Percentiles rank a stretch among this genome's conserved stretches.
phyloP scores from a whole-genome alignment of 106 monocot genomes.

The Dioscorea alata region DNA sequence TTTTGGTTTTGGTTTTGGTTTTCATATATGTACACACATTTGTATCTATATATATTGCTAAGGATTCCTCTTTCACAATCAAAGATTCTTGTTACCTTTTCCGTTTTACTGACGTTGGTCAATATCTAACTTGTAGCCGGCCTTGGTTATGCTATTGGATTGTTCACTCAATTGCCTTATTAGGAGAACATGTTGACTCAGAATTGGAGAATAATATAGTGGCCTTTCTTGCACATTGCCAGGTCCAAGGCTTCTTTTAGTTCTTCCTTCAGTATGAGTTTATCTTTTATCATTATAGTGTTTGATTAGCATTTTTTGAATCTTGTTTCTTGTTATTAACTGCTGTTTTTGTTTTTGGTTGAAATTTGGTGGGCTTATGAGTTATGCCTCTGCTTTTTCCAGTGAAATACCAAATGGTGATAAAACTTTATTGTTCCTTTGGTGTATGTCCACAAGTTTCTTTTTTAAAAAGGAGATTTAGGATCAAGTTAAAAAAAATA shows the following conservation, averaged over 20 bases:
- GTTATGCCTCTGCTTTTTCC: too few relatives aligned
- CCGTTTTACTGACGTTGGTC: neutral
- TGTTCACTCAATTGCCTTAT: constrained; percentile 68
- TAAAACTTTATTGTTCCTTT: too few relatives aligned
- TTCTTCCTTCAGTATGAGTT: neutral
- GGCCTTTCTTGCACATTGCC: constrained; percentile 78
- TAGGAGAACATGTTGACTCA: constrained; percentile 59
- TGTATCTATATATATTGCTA: neutral
- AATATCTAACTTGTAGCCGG: constrained; percentile 41
- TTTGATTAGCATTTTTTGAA: neutral
- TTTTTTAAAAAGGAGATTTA: too few relatives aligned
- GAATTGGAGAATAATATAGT: constrained; percentile 58
- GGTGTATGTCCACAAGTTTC: too few relatives aligned
- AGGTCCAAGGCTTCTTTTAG: constrained; percentile 33
- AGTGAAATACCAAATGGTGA: too few relatives aligned
- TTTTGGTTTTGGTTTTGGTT: constrained; percentile 1
- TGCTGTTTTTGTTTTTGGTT: too few relatives aligned
- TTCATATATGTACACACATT: neutral
- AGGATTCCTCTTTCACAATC: neutral
- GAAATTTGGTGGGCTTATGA: too few relatives aligned
- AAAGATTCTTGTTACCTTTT: neutral
- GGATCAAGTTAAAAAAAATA: too few relatives aligned
- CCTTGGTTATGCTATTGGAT: constrained; percentile 99
- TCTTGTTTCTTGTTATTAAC: neutral
- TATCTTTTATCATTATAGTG: neutral